Evolutionary conservation across 1,284 basidiomycete species (phyloP), one percentile per base, ranked within the genome.

Genomic region (Hemileia vastatrix): DNA sequence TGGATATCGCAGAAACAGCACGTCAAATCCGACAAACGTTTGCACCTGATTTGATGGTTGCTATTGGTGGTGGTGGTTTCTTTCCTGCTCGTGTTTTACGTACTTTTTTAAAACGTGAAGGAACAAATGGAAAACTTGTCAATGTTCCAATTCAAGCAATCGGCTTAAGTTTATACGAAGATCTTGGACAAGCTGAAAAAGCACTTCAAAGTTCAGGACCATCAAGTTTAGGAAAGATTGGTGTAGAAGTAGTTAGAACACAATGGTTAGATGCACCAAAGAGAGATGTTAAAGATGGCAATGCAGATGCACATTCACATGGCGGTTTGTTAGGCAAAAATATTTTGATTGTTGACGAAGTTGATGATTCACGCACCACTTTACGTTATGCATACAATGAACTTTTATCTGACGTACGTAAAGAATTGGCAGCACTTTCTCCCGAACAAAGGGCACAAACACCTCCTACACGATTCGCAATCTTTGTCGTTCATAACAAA

Each of bases 11-110:
- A n/a, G n/a, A n/a, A n/a, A n/a, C n/a, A n/a, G n/a, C n/a, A n/a
- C n/a, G n/a, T n/a, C n/a, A n/a, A n/a, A n/a, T n/a, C n/a, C n/a
- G n/a, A n/a, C n/a, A n/a, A n/a, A n/a, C n/a, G n/a, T n/a, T n/a
- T n/a, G n/a, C n/a, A n/a, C n/a, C n/a, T n/a, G n/a, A n/a, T n/a
- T n/a, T n/a, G n/a, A n/a, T n/a, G n/a, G n/a, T n/a, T n/a, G n/a
- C n/a, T n/a, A n/a, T n/a, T n/a, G n/a, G 64, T 32, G 59, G 64
- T 40, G 59, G 90, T 57, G 91, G 91, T 47, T 94, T 93, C 79
- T 90, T 94, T 78, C 90, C 91, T 54, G 90, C 91, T 27, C 86
- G 91, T 65, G 87, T 94, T 58, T 82, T 94, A 83, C 84, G 92
- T 54, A 92, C 91, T 0, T 91, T 92, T 78, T 93, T 67, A 88